Percentiles rank a stretch among this genome's conserved stretches.
Evolutionary conservation across 2,329 filamentous ascomycete species (phyloP).

Genomic region (Intubia oerlemansii): DNA sequence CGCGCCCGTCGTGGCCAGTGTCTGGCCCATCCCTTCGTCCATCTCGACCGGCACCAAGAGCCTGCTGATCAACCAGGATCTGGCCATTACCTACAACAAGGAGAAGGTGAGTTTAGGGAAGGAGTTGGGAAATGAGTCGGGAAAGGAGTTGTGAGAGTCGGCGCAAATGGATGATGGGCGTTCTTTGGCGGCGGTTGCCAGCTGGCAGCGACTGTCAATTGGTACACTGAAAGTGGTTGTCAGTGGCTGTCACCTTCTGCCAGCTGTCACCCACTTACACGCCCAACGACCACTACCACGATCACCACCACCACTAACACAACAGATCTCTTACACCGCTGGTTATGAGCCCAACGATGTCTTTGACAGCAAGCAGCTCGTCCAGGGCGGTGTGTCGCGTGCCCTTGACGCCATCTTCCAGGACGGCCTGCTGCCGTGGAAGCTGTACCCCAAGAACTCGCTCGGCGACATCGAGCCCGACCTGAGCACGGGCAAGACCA

Average conservation of each 20-base stretch:
- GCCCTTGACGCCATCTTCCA: slow-evolving; percentile 42
- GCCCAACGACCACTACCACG: no score
- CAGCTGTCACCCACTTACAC: no score
- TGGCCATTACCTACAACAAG: slow-evolving; percentile 38
- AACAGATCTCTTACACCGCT: slow-evolving; percentile 23
- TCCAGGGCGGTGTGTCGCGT: slow-evolving; percentile 34
- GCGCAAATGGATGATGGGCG: no score
- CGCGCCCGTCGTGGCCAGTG: slow-evolving; percentile 21
- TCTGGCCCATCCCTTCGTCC: slow-evolving; percentile 35
- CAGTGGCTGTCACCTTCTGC: no score
- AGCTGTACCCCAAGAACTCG: slow-evolving; percentile 40
- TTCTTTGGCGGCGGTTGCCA: no score
- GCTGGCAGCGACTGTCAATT: no score
- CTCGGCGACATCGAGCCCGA: slow-evolving; percentile 41
- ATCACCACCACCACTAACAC: no score
- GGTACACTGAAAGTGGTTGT: no score
- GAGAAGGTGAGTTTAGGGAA: no score
- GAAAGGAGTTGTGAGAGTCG: no score
- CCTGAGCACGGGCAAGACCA: slow-evolving; percentile 16
- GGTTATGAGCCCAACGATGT: slow-evolving; percentile 19
- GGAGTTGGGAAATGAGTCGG: no score
- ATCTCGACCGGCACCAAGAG: slow-evolving; percentile 28
- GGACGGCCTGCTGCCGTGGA: slow-evolving; percentile 57
- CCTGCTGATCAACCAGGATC: slow-evolving; percentile 28
- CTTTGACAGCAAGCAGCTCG: slow-evolving; percentile 29